Evolutionary conservation across 1,284 basidiomycete genomes (phyloP).

Genomic region (Trichosporon sp.): DNA sequence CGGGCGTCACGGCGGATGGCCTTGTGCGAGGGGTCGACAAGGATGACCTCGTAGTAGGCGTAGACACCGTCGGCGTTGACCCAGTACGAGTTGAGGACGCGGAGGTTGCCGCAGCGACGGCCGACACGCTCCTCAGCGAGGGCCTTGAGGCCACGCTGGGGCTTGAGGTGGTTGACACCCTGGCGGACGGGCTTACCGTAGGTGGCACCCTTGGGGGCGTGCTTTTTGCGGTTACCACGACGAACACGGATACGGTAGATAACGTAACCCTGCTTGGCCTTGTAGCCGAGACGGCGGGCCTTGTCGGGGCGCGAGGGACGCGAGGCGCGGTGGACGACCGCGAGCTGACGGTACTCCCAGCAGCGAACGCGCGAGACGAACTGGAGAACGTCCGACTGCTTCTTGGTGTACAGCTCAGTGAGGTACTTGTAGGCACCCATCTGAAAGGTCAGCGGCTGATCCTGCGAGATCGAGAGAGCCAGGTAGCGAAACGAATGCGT

Average conservation of each 20-base stretch:
- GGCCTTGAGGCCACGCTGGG: constrained; percentile 88
- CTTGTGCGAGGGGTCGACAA: constrained; percentile 74
- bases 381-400: constrained; percentile 78
- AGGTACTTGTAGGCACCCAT: constrained; percentile 89
- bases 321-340: constrained; percentile 96
- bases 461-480: neutral
- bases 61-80: constrained; percentile 99
- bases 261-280: constrained; percentile 99
- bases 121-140: constrained; percentile 99
- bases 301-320: constrained; percentile 98
- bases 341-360: constrained; percentile 99
- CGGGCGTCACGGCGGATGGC: constrained; percentile 87
- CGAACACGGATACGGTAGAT: constrained; percentile 97
- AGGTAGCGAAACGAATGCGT: neutral
- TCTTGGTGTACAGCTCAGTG: constrained; percentile 71
- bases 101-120: constrained; percentile 90
- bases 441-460: constrained; percentile 25
- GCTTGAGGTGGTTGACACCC: constrained; percentile 99
- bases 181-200: constrained; percentile 99
- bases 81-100: constrained; percentile 99
- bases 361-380: constrained; percentile 98
- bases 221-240: constrained; percentile 99
- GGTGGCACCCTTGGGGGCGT: constrained; percentile 96
- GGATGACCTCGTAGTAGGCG: constrained; percentile 99
- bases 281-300: constrained; percentile 98